Percentiles rank a stretch among this genome's conserved stretches.
Conservation (phyloP, 1,139 yeast species). For the Kurtzmaniella quercitrusa region DNA sequence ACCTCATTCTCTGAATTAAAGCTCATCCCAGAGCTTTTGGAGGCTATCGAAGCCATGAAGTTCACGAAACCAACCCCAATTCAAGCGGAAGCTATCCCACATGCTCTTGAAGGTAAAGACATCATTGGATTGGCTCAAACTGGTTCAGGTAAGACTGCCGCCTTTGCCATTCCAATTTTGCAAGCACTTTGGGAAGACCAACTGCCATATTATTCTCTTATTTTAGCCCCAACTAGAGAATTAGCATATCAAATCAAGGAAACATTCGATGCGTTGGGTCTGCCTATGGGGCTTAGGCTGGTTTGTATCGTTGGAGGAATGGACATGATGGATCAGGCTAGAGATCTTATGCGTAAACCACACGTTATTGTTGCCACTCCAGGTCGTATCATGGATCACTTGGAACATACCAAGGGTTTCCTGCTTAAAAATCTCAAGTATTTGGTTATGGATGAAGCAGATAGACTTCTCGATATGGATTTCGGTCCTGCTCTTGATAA, state of each 20-base stretch:
- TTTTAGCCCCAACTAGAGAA: slow-evolving; percentile 95
- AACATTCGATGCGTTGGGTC: slow-evolving; percentile 91
- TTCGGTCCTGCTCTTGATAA: slow-evolving; percentile 93
- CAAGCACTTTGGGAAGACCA: slow-evolving; percentile 90
- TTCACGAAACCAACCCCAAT: slow-evolving; percentile 81
- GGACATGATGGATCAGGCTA: slow-evolving; percentile 97
- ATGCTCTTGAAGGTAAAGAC: slow-evolving; percentile 82
- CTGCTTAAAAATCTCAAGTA: slow-evolving; percentile 73
- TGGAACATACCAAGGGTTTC: slow-evolving; percentile 93
- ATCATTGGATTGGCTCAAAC: slow-evolving; percentile 81
- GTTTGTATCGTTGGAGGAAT: slow-evolving; percentile 95
- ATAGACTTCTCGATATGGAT: slow-evolving; percentile 91
- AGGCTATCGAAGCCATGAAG: slow-evolving; percentile 68
- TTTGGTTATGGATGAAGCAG: slow-evolving; percentile 96
- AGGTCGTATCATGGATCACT: slow-evolving; percentile 82
- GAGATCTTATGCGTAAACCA: slow-evolving; percentile 90
- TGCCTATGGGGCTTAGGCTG: slow-evolving; percentile 83
- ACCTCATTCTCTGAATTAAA: slow-evolving; percentile 48
- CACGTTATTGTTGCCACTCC: slow-evolving; percentile 90
- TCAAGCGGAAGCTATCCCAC: slow-evolving; percentile 88
- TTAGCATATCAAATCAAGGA: slow-evolving; percentile 94
- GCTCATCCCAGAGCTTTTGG: slow-evolving; percentile 76
- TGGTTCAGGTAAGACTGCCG: slow-evolving; percentile 85
- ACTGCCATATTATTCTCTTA: slow-evolving; percentile 82
- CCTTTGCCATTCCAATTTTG: slow-evolving; percentile 83